A percentile compares a stretch with the other conserved stretches of the same genome.
phyloP scores from a whole-genome alignment of 73 alveolate species.

The Paramecium primaurelia region DNA sequence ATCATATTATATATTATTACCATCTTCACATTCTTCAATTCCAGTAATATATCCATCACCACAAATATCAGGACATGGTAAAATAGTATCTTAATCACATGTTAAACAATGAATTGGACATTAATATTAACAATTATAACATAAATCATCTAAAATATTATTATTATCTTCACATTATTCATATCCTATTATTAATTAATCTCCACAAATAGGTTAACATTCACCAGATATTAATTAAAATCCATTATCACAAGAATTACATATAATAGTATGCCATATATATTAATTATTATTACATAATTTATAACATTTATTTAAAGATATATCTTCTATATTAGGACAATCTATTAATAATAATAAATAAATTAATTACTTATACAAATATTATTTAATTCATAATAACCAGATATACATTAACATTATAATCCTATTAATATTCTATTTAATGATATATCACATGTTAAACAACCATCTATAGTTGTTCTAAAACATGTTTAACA shows the following conservation, averaged over 20 bases:
- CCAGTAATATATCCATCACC: neutral
- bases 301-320: neutral
- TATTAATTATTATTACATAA: neutral
- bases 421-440: neutral
- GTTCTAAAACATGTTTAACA: neutral
- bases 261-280: neutral
- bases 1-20: neutral
- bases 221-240: neutral
- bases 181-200: neutral
- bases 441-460: neutral
- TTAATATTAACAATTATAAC: neutral
- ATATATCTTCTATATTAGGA: neutral
- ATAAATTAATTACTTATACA: neutral
- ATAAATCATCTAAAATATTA: neutral
- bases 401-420: neutral
- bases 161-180: neutral
- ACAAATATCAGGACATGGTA: neutral
- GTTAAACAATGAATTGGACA: neutral
- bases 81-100: neutral
- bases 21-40: neutral
- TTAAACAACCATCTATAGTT: neutral
- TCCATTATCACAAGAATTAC: neutral
- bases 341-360: neutral
- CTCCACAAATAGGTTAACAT: neutral
- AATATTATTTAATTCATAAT: neutral